Conservation (phyloP, 2,329 filamentous ascomycete species). For the Diaporthe sp. region DNA sequence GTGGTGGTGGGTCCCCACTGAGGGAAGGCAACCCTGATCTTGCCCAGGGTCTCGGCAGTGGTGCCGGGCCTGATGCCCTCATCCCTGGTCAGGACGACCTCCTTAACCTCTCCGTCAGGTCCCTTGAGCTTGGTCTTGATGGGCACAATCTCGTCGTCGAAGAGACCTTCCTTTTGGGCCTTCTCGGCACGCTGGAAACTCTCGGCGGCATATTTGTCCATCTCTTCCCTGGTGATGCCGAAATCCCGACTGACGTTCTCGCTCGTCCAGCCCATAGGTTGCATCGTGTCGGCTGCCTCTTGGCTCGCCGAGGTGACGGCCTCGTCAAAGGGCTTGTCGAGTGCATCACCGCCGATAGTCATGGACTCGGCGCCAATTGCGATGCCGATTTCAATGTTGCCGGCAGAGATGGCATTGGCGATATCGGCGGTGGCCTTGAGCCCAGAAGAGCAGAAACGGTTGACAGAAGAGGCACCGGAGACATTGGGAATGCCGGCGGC, state of each 20-base stretch:
- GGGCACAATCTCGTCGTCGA: slow-evolving; percentile 94
- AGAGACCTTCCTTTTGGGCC: slow-evolving; percentile 92
- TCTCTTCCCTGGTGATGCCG: slow-evolving; percentile 81
- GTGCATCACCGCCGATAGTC: slow-evolving; percentile 79
- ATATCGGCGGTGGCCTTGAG: slow-evolving; percentile 97
- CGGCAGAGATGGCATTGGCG: slow-evolving; percentile 84
- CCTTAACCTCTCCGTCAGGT: slow-evolving; percentile 82
- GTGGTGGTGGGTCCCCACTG: slow-evolving; percentile 90
- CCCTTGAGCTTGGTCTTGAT: slow-evolving; percentile 88
- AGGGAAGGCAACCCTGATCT: slow-evolving; percentile 92
- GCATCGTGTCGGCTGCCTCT: slow-evolving; percentile 87
- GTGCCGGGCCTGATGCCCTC: slow-evolving; percentile 94
- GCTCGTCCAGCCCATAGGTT: slow-evolving; percentile 98
- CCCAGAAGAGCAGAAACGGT: slow-evolving; percentile 97
- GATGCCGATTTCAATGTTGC: slow-evolving; percentile 88
- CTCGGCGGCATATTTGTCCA: slow-evolving; percentile 90
- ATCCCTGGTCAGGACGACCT: slow-evolving; percentile 85
- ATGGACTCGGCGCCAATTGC: slow-evolving; percentile 93
- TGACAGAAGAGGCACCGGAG: slow-evolving; percentile 82
- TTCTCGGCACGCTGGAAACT: slow-evolving; percentile 89
- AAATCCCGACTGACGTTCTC: slow-evolving; percentile 97
- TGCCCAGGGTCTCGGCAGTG: slow-evolving; percentile 83
- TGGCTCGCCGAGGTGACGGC: slow-evolving; percentile 79
- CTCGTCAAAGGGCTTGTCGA: slow-evolving; percentile 82
- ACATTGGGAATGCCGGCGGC: slow-evolving; percentile 96